Evolutionary conservation across 2,329 filamentous ascomycete genomes (phyloP).

Genomic region (Pestalotiopsis sp.): DNA sequence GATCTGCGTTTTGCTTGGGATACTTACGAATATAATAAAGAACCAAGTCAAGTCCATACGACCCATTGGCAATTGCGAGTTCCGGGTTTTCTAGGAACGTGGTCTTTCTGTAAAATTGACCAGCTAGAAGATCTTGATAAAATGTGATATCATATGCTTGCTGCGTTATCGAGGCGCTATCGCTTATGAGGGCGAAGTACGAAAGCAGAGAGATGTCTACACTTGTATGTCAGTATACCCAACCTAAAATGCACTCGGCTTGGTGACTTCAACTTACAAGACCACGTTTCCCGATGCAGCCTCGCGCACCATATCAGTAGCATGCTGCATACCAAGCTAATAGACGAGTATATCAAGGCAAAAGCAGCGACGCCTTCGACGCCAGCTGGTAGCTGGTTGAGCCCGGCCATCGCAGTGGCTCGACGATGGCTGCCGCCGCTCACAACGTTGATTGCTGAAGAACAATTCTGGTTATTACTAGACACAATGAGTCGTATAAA

Average conservation of each 20-base stretch:
- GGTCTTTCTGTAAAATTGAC: constrained; percentile 21
- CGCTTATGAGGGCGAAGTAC: constrained; percentile 24
- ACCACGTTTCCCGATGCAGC: constrained; percentile 25
- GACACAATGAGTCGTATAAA: neutral
- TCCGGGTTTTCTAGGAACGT: constrained; percentile 23
- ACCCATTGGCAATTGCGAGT: constrained; percentile 28
- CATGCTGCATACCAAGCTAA: constrained; percentile 17
- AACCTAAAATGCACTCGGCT: too few species aligned
- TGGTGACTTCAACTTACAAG: constrained; percentile 20
- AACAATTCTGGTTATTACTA: neutral
- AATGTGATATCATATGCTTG: constrained; percentile 23
- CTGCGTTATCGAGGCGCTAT: constrained; percentile 26
- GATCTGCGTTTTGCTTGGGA: neutral
- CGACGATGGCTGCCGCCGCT: neutral
- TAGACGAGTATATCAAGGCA: constrained; percentile 18
- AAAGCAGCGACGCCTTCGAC: constrained; percentile 22
- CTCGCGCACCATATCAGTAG: constrained; percentile 27
- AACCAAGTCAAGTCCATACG: constrained; percentile 25
- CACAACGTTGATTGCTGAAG: neutral
- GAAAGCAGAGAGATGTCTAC: constrained; percentile 27
- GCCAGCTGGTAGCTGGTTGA: constrained; percentile 20
- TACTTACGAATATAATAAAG: constrained; percentile 29
- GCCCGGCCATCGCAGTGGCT: constrained; percentile 5
- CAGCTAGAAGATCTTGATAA: constrained; percentile 21
- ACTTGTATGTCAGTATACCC: neutral